Conservation (phyloP, 1,139 yeast species). For the Debaryomyces subglobosus region DNA sequence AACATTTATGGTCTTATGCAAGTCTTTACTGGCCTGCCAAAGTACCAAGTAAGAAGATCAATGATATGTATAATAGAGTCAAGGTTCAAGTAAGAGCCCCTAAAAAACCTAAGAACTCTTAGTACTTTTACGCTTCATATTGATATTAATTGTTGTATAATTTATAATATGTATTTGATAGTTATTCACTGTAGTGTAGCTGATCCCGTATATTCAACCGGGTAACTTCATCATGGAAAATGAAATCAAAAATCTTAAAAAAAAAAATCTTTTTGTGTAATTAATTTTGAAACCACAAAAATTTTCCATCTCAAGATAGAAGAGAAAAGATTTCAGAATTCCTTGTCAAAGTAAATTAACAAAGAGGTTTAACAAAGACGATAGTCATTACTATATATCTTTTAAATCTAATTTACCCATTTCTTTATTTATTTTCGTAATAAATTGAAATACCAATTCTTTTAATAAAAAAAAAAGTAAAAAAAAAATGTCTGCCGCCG, state of each 20-base stretch:
- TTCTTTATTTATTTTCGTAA: slow-evolving; percentile 12
- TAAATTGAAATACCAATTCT: slow-evolving; percentile 10
- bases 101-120: slow-evolving; percentile 12
- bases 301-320: slow-evolving; percentile 6
- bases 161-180: slow-evolving; percentile 1
- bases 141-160: slow-evolving; percentile 5
- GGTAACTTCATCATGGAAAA: slow-evolving; percentile 7
- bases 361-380: slow-evolving; percentile 9
- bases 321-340: slow-evolving; percentile 3
- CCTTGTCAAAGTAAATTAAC: slow-evolving; percentile 6
- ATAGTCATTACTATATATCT: slow-evolving; percentile 5
- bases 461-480: slow-evolving; percentile 16
- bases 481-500: slow-evolving; percentile 51
- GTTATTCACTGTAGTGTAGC: slow-evolving; percentile 1
- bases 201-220: slow-evolving; percentile 1
- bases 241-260: slow-evolving; percentile 1
- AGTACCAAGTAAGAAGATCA: slow-evolving; percentile 79
- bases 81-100: slow-evolving; percentile 25
- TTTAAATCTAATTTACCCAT: slow-evolving; percentile 11
- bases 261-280: slow-evolving; percentile 11
- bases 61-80: slow-evolving; percentile 80
- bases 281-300: slow-evolving; percentile 10
- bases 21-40: slow-evolving; percentile 91
- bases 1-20: slow-evolving; percentile 91
- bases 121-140: background rate